A percentile compares a stretch with the other conserved stretches of the same genome.
These are phyloP conservation scores for Cymbopogon citratus DNA, from an alignment of 176 grass and related monocot species.

Conservation along the genomic window DNA sequence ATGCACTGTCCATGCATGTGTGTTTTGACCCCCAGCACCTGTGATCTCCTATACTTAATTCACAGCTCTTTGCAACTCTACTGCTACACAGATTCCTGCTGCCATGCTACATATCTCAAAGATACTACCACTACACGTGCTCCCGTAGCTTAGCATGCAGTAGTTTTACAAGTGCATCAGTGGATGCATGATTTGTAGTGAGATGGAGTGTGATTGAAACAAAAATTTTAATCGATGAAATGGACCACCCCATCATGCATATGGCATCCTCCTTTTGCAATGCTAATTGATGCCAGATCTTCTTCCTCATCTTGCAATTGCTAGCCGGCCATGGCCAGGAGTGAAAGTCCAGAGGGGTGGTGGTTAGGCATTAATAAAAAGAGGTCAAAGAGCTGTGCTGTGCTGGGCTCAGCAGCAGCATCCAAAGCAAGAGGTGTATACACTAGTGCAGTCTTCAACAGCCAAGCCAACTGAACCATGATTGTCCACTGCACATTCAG, in stretches of 20 bases:
- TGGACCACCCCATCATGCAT: slow-evolving; percentile 1
- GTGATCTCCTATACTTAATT: neutral
- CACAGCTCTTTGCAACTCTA: neutral
- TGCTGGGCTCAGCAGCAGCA: neutral
- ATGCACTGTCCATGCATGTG: slow-evolving; percentile 12
- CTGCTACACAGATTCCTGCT: slow-evolving; percentile 2
- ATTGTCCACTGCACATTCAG: slow-evolving; percentile 19
- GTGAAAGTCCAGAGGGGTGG: slow-evolving; percentile 1
- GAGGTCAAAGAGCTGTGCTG: neutral
- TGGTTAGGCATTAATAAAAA: slow-evolving; percentile 41
- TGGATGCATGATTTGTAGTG: neutral
- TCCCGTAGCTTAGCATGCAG: too few species aligned
- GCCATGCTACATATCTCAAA: neutral
- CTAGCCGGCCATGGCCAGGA: neutral
- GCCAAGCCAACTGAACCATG: neutral
- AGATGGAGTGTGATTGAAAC: slow-evolving; percentile 9
- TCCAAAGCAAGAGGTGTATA: slow-evolving; percentile 15
- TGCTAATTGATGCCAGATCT: slow-evolving; percentile 4
- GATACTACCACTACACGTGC: neutral
- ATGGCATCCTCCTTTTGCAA: neutral
- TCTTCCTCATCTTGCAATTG: neutral
- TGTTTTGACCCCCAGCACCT: slow-evolving; percentile 30
- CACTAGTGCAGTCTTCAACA: neutral
- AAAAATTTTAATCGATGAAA: neutral
- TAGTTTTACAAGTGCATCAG: neutral